Base-by-base conservation (phyloP, 2,329 filamentous ascomycete species). In the Neonectria ditissima region DNA sequence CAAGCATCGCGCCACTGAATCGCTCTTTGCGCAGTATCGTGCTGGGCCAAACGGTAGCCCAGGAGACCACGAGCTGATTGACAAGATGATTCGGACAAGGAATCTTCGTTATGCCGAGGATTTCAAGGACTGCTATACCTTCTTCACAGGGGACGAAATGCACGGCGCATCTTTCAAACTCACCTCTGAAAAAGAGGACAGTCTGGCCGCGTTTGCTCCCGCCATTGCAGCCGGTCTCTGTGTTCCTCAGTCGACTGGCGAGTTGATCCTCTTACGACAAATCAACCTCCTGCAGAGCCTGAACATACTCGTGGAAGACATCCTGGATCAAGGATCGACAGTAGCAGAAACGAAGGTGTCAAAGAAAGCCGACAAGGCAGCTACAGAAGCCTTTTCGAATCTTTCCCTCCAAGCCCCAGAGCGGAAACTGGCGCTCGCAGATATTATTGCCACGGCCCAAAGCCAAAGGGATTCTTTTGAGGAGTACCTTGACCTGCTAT, bases 211-310 rank as follows among this genome's bases (percentile, higher is more conserved):
- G 2, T 73, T 78, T 2, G 30, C n/a, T 6, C 57, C 65, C 1
- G 73, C 71, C 16, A 65, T 77, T 2, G 22, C 65, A 0, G 65
- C 68, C 5, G 64, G 74, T 1, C 16, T 73, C 1, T 73, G 69
- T 22, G 39, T 80, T 11, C 77, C 78, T 0, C 69, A 73, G 18
- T 60, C 69, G 0, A 64, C 62, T 0, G 78, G 79, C 13, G 71
- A 78, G 34, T 68, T 84, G 1, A 73, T 86, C 13, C 62, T 85
- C 2, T 30, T 66, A 41, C 76, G 83, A 63, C 82, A 84, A 59
- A 43, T 68, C 1, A 69, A 65, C 4, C 54, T 83, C 0, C 43
- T 84, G 0, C 77, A 80, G 51, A 11, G 16, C 6, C 78, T 84
- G 30, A 80, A 79, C 59, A 74, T 81, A n/a, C 67, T 82, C 1